Conservation (phyloP, 768 basidiomycete species). For the Suillus alpinus region DNA sequence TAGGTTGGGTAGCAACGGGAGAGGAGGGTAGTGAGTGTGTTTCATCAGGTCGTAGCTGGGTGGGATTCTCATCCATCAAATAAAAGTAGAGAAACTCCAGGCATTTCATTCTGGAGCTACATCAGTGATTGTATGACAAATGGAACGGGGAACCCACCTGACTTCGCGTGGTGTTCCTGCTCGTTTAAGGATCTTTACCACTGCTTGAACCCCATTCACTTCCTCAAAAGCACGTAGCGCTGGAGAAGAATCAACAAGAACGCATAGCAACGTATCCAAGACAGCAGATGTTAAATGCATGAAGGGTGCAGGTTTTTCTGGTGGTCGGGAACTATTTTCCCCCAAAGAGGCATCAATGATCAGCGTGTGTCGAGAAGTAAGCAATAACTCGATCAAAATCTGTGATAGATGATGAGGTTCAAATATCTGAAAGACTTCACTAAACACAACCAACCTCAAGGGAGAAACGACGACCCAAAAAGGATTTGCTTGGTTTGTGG, state of each 20-base stretch:
- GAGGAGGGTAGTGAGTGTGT: slow-evolving; percentile 36
- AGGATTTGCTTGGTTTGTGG: slow-evolving; percentile 65
- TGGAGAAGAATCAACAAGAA: slow-evolving; percentile 81
- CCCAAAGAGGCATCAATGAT: slow-evolving; percentile 18
- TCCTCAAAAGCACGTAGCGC: slow-evolving; percentile 80
- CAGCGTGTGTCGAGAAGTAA: slow-evolving; percentile 64
- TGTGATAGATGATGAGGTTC: slow-evolving; percentile 27
- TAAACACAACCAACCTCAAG: slow-evolving; percentile 54
- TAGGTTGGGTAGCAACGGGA: slow-evolving; percentile 24
- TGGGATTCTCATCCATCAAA: slow-evolving; percentile 73
- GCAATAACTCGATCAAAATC: slow-evolving; percentile 71
- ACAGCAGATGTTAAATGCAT: slow-evolving; percentile 66
- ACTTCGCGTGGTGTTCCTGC: slow-evolving; percentile 85
- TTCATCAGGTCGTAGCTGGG: slow-evolving; percentile 8
- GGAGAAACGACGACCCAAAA: slow-evolving; percentile 62
- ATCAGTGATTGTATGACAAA: slow-evolving; percentile 9
- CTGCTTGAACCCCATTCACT: slow-evolving; percentile 69
- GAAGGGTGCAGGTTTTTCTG: slow-evolving; percentile 19
- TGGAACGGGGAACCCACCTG: slow-evolving; percentile 68
- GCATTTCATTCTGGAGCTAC: slow-evolving; percentile 79
- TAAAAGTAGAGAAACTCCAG: slow-evolving; percentile 96
- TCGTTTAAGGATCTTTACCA: slow-evolving; percentile 87
- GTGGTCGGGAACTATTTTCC: slow-evolving; percentile 13
- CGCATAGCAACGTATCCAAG: slow-evolving; percentile 81
- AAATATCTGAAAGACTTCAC: neutral